Base-by-base conservation (phyloP, 83 land plant species). In the Diphasiastrum complanatum region DNA sequence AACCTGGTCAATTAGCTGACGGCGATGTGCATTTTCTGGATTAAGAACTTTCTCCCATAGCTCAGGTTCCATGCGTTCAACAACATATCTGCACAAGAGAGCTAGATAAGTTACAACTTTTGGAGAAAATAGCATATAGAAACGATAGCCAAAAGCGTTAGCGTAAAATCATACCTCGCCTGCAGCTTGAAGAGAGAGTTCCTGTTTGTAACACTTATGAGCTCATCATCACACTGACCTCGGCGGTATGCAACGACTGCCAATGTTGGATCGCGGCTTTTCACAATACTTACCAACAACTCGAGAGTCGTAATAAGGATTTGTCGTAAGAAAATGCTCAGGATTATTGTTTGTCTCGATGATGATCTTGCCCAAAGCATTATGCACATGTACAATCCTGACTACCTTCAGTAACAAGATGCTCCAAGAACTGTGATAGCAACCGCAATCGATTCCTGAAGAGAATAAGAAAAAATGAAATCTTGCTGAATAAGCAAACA, bases 231-330 rank as follows among this genome's bases (percentile, higher is more conserved):
- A 80, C 99, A 93, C 57, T 83, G 99, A 5, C 99, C 99, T 47
- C 99, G 78, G 18, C 87, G 74, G 59, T 93, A 93, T 23, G 96
- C 99, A 74, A 93, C 96, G 68, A 93, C 96, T 28, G 99, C 96
- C 40, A 93, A 69, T 12, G 99, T 93, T 8, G 99, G 99, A 64
- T 89, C 99, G 12, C 99, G 79, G n/a, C 50, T 93, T 93, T 75
- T 93, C 99, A 78, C 99, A 89, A 73, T 89, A 93, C 71, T 93
- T 93, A 50, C 96, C 99, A 25, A 88, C 99, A 64, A 93, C 99
- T 26, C 84, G 83, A 5, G 99, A 89, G 75, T 93, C 99, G 78
- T 93, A 93, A 77, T 83, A 93, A 14, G 96, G 96, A 67, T 93
- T 93, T 27, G 91, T 88, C 1, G 91, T 85, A 31, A 93, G 86